These are phyloP conservation scores for Bacidia gigantensis DNA, from an alignment of 495 filamentous ascomycete species.

Conservation along the genomic window DNA sequence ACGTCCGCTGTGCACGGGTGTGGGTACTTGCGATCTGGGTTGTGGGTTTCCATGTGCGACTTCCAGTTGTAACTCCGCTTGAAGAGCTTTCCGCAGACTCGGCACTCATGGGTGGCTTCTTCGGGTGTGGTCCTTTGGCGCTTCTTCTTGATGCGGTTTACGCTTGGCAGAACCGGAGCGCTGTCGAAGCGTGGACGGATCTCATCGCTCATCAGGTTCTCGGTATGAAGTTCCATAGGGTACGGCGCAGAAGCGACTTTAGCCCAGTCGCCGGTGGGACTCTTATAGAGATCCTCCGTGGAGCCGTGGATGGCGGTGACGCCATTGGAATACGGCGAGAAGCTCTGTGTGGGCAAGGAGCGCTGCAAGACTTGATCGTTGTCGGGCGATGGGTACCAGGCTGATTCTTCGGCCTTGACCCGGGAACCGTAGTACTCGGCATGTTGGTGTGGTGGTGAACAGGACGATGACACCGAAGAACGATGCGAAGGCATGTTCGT, in stretches of 20 bases:
- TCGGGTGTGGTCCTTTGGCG: constrained; percentile 54
- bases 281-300: constrained; percentile 18
- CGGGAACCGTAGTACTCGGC: constrained; percentile 15
- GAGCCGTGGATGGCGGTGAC: constrained; percentile 13
- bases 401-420: constrained; percentile 19
- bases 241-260: constrained; percentile 11
- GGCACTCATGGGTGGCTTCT: constrained; percentile 65
- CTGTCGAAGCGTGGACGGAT: constrained; percentile 12
- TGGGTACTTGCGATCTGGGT: constrained; percentile 56
- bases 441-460: constrained; percentile 15
- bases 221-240: constrained; percentile 2
- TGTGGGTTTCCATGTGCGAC: constrained; percentile 80
- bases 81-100: constrained; percentile 66
- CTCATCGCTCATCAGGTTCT: constrained; percentile 8
- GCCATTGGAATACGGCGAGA: constrained; percentile 12
- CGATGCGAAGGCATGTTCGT: constrained; percentile 20
- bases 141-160: constrained; percentile 22
- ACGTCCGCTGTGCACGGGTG: constrained; percentile 52
- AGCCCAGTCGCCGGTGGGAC: constrained; percentile 9
- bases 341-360: constrained; percentile 11
- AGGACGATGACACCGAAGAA: constrained; percentile 20
- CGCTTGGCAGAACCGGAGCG: constrained; percentile 16
- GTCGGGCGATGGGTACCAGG: constrained; percentile 18
- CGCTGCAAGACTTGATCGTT: constrained; percentile 16
- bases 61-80: constrained; percentile 83